Evolutionary conservation across 2,329 filamentous ascomycete genomes (phyloP).

Genomic region (Aspergillus terreus): DNA sequence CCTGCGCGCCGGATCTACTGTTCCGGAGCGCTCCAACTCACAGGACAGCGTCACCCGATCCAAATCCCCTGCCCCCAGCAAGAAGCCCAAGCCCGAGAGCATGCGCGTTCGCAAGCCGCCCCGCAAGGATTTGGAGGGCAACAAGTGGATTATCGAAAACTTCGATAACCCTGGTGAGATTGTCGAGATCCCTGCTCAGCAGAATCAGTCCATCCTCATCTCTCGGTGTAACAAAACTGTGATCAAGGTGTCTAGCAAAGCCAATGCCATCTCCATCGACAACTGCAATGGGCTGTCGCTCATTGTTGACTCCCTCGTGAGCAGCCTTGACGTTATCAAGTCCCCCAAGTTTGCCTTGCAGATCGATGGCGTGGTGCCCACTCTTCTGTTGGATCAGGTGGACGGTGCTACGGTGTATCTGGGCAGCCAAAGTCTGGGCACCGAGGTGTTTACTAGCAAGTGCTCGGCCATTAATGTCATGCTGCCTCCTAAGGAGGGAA

Average conservation of each 20-base stretch:
- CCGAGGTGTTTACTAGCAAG: conserved; percentile 88
- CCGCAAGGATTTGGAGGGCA: conserved; percentile 75
- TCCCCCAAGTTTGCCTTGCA: conserved; percentile 92
- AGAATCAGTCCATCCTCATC: conserved; percentile 87
- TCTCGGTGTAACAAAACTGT: conserved; percentile 88
- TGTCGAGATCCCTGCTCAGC: conserved; percentile 74
- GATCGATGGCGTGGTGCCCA: conserved; percentile 80
- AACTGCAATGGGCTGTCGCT: conserved; percentile 82
- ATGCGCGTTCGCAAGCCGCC: conserved; percentile 80
- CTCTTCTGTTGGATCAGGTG: conserved; percentile 86
- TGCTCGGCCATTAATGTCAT: conserved; percentile 84
- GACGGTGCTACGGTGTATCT: conserved; percentile 88
- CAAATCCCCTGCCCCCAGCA: conserved; percentile 84
- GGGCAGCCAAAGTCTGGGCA: conserved; percentile 69
- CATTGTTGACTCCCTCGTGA: conserved; percentile 84
- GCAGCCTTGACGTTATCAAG: conserved; percentile 92
- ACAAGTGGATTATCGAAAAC: conserved; percentile 96
- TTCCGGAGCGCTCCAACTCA: conserved; percentile 56
- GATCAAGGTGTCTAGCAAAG: conserved; percentile 85
- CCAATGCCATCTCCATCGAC: conserved; percentile 94
- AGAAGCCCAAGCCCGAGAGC: conserved; percentile 80
- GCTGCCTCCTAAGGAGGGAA: conserved; percentile 63
- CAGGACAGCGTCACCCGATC: conserved; percentile 55
- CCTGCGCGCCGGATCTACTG: conserved; percentile 68
- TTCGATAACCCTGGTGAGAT: conserved; percentile 73